phyloP scores from a whole-genome alignment of 352 stramenopile genomes.

The Pythium rhizo-oryzae region DNA sequence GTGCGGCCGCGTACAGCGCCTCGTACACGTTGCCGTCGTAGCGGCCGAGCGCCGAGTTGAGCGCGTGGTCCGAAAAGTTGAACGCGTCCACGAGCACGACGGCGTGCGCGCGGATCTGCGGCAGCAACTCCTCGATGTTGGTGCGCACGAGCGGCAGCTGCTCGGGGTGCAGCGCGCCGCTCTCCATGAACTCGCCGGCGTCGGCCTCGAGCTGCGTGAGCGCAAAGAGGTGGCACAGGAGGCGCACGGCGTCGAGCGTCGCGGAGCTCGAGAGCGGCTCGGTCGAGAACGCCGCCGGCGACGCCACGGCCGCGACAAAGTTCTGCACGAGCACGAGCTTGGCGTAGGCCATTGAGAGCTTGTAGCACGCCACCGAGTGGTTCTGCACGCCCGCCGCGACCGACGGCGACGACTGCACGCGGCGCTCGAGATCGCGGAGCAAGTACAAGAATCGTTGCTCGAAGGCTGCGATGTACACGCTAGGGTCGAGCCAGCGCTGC shows the following conservation, averaged over 20 bases:
- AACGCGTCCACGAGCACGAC: slow-evolving; percentile 78
- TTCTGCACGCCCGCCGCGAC: slow-evolving; percentile 53
- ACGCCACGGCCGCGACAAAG: slow-evolving; percentile 43
- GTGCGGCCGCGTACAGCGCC: slow-evolving; percentile 56
- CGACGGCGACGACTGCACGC: slow-evolving; percentile 33
- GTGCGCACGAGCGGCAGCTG: slow-evolving; percentile 54
- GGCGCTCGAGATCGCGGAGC: slow-evolving; percentile 43
- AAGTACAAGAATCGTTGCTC: slow-evolving; percentile 62
- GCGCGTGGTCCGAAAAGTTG: slow-evolving; percentile 71
- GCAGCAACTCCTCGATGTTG: slow-evolving; percentile 54
- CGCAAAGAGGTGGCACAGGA: slow-evolving; percentile 73
- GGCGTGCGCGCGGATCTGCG: slow-evolving; percentile 60
- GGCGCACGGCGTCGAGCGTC: slow-evolving; percentile 43
- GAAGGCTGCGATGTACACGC: slow-evolving; percentile 48
- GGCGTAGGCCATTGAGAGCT: slow-evolving; percentile 60
- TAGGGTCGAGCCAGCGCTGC: too few relatives aligned
- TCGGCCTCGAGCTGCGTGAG: slow-evolving; percentile 70
- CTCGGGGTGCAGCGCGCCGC: slow-evolving; percentile 43
- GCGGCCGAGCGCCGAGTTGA: slow-evolving; percentile 79
- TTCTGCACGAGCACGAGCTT: slow-evolving; percentile 51
- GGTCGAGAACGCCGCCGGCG: slow-evolving; percentile 30
- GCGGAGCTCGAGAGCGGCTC: slow-evolving; percentile 33
- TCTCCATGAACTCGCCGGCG: slow-evolving; percentile 70
- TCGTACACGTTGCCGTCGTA: slow-evolving; percentile 81
- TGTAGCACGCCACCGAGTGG: slow-evolving; percentile 65